Evolutionary conservation across 2,329 filamentous ascomycete species (phyloP), one percentile per base, ranked within the genome.

Genomic region (Saccharata proteae): DNA sequence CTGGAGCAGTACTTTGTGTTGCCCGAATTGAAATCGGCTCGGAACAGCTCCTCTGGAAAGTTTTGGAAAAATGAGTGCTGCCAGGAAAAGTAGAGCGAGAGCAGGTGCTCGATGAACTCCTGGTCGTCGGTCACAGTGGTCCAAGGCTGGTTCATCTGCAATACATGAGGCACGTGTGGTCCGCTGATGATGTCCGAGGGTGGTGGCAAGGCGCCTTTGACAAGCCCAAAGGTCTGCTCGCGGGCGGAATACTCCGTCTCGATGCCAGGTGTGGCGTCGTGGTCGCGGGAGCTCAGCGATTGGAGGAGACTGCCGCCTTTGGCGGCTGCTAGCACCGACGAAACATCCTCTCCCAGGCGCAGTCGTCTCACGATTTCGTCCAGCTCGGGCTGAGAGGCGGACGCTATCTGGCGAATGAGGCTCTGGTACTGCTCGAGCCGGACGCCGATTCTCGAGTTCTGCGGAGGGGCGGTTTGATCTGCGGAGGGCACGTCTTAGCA

Each of bases 31-130:
- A 43, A 26, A 16, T 43, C 42, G 15, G 36, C 35, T 12, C 40
- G 32, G 18, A 44, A 42, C 14, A 38, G 32, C 25, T 39, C 26
- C 19, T 43, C 41, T 5, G 42, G 38, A 13, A 44, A 44, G 26
- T 34, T 37, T 16, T 41, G 39, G 17, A 38, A 43, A 18, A 40
- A 38, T 8, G 36, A 37, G 18, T 44, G 41, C 17, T 40, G 37
- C 42, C 42, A 43, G 17, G 39, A 29, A 11, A 44, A 38, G 30
- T 41, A 46, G 14, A 38, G 24, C 11, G 29, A 33, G 7, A 44
- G 30, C 10, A 43, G 28, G 11, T 42, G 40, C 16, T 34, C 28
- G 13, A 42, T 35, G 17, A 35, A 32, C 3, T 38, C 35, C 23
- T 23, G n/a, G 12, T 40, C 34, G 12, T 43, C 21, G 11, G 32